Base-by-base conservation (phyloP, 208 protist genomes). In the Crithidia brevicula region DNA sequence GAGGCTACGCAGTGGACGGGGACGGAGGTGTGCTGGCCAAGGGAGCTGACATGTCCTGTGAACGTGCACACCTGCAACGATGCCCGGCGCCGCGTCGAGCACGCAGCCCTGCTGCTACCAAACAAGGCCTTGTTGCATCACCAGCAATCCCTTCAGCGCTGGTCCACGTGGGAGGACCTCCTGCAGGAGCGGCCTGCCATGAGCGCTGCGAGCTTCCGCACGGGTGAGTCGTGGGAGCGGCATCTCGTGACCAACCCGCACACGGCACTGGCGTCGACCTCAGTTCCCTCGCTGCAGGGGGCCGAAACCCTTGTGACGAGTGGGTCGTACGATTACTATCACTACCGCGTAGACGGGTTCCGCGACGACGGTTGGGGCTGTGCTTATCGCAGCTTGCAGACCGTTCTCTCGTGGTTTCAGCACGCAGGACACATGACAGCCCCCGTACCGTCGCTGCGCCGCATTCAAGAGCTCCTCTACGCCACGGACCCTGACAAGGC, bases 351-450 rank as follows among this genome's bases (percentile, higher is more conserved):
- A 23, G 96, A 98, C 78, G 82, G 86, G 13, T 95, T 97, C 43
- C 82, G 91, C 54, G 97, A 98, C 60, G 82, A 98, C 61, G 96
- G 96, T 2, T 98, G 97, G 96, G 97, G 97, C 57, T 98, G 97
- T 74, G 96, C 97, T 2, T 98, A 98, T 66, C 79, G 97, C 40
- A 97, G 90, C 52, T 52, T 96, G 54, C 89, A 97, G 63, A 96
- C 91, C 13, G 62, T 97, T 1, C 67, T 95, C 10, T 95, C 89
- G 20, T 95, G 92, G 86, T 94, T 94, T 71, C 75, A 82, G 60
- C 68, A 93, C 49, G 77, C 83, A 4, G 79, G 84, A n/a, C 67
- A 76, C 25, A 74, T 88, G 46, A 56, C 63, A 0, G 25, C 46
- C 10, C 51, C 65, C 20, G 81, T 96, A n/a, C 94, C 92, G 13